Conservation (phyloP, 257 asterid genomes). For the Nicotiana tomentosiformis region DNA sequence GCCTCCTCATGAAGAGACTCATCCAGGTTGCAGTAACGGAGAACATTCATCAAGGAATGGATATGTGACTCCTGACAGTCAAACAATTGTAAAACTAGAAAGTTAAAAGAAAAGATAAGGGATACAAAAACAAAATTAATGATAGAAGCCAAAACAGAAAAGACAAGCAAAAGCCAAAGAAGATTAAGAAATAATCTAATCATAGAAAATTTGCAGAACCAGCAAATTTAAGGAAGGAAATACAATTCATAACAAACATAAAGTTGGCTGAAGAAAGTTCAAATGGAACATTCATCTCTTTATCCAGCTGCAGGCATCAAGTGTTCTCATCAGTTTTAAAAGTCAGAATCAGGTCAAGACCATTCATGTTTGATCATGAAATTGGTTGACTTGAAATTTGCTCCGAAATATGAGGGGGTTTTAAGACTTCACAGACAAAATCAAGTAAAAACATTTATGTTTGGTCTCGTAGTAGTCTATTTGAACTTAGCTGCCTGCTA, state of each 20-base stretch:
- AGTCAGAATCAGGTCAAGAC: not conserved
- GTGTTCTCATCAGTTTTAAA: not conserved
- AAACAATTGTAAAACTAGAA: not conserved
- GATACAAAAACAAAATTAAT: not conserved
- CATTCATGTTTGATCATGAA: not conserved
- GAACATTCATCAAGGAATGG: conserved; percentile 94
- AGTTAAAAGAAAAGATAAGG: not conserved
- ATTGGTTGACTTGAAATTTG: not conserved
- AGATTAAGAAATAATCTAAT: not conserved
- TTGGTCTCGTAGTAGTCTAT: not conserved
- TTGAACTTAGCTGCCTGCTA: not conserved
- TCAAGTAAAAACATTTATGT: not conserved
- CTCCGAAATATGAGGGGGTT: not conserved
- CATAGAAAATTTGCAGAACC: not conserved
- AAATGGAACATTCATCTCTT: not conserved
- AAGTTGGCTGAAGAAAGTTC: not conserved
- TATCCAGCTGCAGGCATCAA: not conserved
- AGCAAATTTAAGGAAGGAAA: not conserved
- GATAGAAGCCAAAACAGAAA: not conserved
- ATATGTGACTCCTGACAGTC: conserved; percentile 86
- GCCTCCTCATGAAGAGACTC: conserved; percentile 85
- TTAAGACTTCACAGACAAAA: not conserved
- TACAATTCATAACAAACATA: not conserved
- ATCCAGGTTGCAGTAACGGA: conserved; percentile 94
- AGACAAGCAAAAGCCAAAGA: not conserved